A percentile compares a stretch with the other conserved stretches of the same genome.
These are phyloP conservation scores for Besnoitia besnoiti DNA, from an alignment of 169 alveolate genomes.

Conservation along the genomic window DNA sequence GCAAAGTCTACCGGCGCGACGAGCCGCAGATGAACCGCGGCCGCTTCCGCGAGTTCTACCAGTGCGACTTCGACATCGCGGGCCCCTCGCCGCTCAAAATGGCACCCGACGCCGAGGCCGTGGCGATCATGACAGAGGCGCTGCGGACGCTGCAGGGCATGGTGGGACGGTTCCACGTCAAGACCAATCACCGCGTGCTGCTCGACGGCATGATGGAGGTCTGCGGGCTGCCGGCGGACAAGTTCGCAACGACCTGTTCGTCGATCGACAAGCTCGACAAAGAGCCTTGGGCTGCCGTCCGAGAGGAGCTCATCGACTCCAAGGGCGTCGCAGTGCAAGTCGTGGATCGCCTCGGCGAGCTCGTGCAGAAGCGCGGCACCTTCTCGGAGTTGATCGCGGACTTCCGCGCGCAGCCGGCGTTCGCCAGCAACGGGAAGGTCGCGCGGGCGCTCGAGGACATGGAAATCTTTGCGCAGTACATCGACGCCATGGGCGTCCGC, in stretches of 20 bases:
- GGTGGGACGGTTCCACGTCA: conserved; percentile 87
- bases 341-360: conserved; percentile 23
- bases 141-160: conserved; percentile 79
- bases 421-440: conserved; percentile 64
- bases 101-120: conserved; percentile 95
- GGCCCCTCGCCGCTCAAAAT: conserved; percentile 80
- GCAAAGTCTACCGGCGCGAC: conserved; percentile 95
- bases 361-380: conserved; percentile 34
- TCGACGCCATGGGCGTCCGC: conserved; percentile 53
- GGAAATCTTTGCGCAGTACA: conserved; percentile 75
- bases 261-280: conserved; percentile 96
- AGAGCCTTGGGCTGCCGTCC: conserved; percentile 93
- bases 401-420: conserved; percentile 37
- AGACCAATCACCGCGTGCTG: conserved; percentile 91
- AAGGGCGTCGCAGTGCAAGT: conserved; percentile 87
- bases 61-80: conserved; percentile 97
- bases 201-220: conserved; percentile 90
- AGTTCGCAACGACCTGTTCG: conserved; percentile 91
- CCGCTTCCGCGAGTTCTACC: conserved; percentile 95
- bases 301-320: conserved; percentile 88
- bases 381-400: not conserved
- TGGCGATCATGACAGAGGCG: conserved; percentile 89
- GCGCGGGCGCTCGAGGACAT: conserved; percentile 79
- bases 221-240: conserved; percentile 88
- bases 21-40: conserved; percentile 96